phyloP scores from a whole-genome alignment of 1,139 yeast genomes.

The Yarrowia galli region DNA sequence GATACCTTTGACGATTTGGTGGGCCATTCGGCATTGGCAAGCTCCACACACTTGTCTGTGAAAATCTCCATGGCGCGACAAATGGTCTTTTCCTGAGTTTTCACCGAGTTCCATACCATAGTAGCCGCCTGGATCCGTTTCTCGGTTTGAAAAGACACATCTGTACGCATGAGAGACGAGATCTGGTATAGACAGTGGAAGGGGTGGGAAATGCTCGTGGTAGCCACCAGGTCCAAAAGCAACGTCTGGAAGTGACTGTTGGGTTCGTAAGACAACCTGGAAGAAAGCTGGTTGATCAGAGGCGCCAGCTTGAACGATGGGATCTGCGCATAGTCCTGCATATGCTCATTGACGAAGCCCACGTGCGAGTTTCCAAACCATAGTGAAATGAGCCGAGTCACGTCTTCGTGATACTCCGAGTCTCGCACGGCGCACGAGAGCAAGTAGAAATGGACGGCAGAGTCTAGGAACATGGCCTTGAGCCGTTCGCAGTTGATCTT shows the following conservation, averaged over 20 bases:
- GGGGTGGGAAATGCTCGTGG: conserved; percentile 70
- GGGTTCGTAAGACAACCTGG: conserved; percentile 64
- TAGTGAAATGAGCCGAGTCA: conserved; percentile 82
- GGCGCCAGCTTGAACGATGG: conserved; percentile 71
- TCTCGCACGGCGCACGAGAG: conserved; percentile 10
- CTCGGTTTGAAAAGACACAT: conserved; percentile 37
- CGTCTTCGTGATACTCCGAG: conserved; percentile 57
- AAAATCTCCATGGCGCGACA: conserved; percentile 38
- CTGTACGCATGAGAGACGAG: conserved; percentile 50
- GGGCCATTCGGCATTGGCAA: conserved; percentile 32
- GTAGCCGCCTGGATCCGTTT: conserved; percentile 44
- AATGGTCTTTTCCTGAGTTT: conserved; percentile 29
- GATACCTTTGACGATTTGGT: conserved; percentile 28
- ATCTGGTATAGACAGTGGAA: conserved; percentile 77
- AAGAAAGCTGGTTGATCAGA: conserved; percentile 85
- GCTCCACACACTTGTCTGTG: conserved; percentile 34
- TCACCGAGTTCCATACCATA: conserved; percentile 41
- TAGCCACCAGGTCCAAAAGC: conserved; percentile 59
- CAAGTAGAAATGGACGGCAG: conserved; percentile 11
- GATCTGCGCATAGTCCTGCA: conserved; percentile 52
- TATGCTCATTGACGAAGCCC: conserved; percentile 50
- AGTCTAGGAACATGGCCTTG: neutral
- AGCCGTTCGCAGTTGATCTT: neutral
- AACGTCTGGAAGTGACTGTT: conserved; percentile 59
- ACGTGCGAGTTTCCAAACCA: conserved; percentile 73